phyloP scores from a whole-genome alignment of 805 yeast genomes.

The Hanseniaspora vineae region DNA sequence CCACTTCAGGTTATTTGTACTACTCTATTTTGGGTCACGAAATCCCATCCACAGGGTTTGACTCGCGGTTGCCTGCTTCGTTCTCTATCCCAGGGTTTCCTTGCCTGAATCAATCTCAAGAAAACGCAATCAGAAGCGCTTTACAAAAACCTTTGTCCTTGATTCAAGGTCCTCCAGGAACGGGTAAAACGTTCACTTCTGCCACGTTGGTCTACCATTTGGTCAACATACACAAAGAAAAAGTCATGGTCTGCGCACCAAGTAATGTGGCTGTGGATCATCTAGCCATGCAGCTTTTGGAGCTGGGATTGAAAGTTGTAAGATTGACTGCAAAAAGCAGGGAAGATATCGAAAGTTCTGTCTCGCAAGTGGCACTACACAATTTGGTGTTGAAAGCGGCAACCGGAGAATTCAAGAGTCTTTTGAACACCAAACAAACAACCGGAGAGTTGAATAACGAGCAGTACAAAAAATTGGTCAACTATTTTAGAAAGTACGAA shows the following conservation, averaged over 20 bases:
- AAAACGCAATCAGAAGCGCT: constrained; percentile 59
- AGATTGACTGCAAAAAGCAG: constrained; percentile 65
- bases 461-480: constrained; percentile 36
- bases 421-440: constrained; percentile 45
- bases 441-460: constrained; percentile 51
- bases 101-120: constrained; percentile 65
- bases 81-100: constrained; percentile 58
- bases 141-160: constrained; percentile 61
- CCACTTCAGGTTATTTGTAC: constrained; percentile 63
- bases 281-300: constrained; percentile 57
- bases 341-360: constrained; percentile 65
- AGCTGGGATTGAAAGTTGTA: constrained; percentile 65
- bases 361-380: constrained; percentile 45
- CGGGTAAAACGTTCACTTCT: constrained; percentile 93
- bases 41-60: constrained; percentile 48
- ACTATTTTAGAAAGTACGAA: constrained; percentile 36
- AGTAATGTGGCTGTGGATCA: constrained; percentile 94
- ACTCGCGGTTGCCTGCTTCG: constrained; percentile 44
- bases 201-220: constrained; percentile 78
- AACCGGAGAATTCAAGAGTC: constrained; percentile 43
- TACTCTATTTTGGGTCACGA: constrained; percentile 74
- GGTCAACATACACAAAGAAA: constrained; percentile 44
- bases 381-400: constrained; percentile 35
- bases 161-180: constrained; percentile 99
- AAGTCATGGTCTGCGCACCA: constrained; percentile 84